These are phyloP conservation scores for Catharanthus roseus DNA, from an alignment of 257 asterid genomes.

Conservation along the genomic window DNA sequence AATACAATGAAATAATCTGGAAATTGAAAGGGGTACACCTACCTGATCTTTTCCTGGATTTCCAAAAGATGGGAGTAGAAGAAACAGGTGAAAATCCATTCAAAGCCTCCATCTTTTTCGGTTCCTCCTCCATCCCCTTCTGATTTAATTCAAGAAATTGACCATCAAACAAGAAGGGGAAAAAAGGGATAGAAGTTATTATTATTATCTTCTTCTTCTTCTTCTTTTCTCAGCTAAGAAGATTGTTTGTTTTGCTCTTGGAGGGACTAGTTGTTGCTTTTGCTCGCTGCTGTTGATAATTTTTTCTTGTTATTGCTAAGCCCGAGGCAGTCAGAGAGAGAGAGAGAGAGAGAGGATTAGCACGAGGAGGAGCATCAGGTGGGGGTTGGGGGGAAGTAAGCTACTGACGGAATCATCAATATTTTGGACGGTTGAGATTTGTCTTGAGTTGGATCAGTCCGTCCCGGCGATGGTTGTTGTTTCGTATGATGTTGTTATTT, in stretches of 20 bases:
- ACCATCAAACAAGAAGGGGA: conserved; percentile 2
- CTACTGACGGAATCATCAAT: conserved; percentile 25
- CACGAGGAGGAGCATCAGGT: not conserved
- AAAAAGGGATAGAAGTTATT: too few relatives aligned
- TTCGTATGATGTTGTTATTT: not conserved
- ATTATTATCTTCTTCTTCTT: too few relatives aligned
- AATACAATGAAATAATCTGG: not conserved
- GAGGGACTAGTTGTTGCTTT: not conserved
- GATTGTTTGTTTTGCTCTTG: not conserved
- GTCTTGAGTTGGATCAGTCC: conserved; percentile 12
- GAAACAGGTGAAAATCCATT: conserved; percentile 72
- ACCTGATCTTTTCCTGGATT: conserved; percentile 73
- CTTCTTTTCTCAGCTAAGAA: conserved; percentile 5
- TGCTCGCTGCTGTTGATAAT: too few relatives aligned
- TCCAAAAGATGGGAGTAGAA: conserved; percentile 79
- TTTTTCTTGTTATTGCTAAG: conserved; percentile 4
- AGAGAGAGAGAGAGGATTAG: not conserved
- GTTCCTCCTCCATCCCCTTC: conserved; percentile 43
- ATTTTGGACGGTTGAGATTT: conserved; percentile 29
- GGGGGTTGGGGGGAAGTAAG: not conserved
- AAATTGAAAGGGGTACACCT: not conserved
- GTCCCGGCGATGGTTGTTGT: conserved; percentile 8
- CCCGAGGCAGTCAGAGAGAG: not conserved
- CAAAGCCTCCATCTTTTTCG: conserved; percentile 30
- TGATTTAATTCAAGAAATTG: conserved; percentile 10